Evolutionary conservation across 2,329 filamentous ascomycete genomes (phyloP).

Genomic region (Lecanicillium sp.): DNA sequence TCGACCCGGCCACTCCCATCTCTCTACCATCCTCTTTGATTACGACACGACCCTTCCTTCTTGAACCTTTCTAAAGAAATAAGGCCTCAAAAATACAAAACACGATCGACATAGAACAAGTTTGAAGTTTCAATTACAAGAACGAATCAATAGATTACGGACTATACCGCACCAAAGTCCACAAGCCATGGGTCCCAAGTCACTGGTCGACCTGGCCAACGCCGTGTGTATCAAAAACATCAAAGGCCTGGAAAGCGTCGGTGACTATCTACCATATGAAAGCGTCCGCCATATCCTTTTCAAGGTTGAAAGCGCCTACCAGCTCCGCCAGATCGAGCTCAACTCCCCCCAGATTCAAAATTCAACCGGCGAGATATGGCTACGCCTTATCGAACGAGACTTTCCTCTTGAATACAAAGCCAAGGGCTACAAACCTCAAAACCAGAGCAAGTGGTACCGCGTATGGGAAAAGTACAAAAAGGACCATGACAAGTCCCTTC

Average conservation of each 20-base stretch:
- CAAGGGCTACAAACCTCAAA: slow-evolving; percentile 55
- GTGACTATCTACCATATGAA: slow-evolving; percentile 59
- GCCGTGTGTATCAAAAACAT: slow-evolving; percentile 45
- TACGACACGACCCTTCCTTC: too few species aligned
- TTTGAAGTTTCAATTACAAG: too few species aligned
- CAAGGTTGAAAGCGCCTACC: slow-evolving; percentile 62
- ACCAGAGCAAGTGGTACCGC: slow-evolving; percentile 66
- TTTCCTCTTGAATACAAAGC: slow-evolving; percentile 56
- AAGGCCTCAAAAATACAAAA: too few species aligned
- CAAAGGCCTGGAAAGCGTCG: slow-evolving; percentile 57
- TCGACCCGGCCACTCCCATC: too few species aligned
- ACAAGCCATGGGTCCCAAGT: slow-evolving; percentile 33
- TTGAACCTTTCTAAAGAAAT: too few species aligned
- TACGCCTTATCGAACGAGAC: slow-evolving; percentile 67
- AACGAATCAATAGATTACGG: too few species aligned
- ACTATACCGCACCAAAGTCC: neutral
- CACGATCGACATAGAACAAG: too few species aligned
- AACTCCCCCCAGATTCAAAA: slow-evolving; percentile 69
- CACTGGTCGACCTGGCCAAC: slow-evolving; percentile 43
- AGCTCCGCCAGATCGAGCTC: slow-evolving; percentile 66
- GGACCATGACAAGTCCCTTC: slow-evolving; percentile 48
- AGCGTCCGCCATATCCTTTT: slow-evolving; percentile 57
- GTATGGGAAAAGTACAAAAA: slow-evolving; percentile 64
- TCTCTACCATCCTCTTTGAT: too few species aligned
- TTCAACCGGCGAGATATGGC: slow-evolving; percentile 67